Evolutionary conservation across 2,329 filamentous ascomycete genomes (phyloP), one percentile per base, ranked within the genome.

Genomic region (Colletotrichum incanum): DNA sequence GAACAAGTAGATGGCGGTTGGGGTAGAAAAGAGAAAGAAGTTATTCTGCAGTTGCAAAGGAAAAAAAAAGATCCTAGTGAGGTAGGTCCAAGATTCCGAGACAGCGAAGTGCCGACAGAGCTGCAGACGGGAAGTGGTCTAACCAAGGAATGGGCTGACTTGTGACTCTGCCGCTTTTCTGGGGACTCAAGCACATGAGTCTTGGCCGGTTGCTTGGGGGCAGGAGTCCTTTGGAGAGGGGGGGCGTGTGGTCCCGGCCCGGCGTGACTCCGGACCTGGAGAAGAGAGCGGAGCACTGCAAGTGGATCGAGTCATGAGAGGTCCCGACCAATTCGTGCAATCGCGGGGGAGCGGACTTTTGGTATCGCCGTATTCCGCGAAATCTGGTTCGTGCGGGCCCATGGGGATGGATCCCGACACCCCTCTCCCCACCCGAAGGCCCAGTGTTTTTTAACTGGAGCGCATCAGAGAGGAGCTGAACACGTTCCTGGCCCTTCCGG

Each of bases 71-170:
- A 54, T 55, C 37, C 61, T 37, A 31, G 43, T 61, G 43, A 61
- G 41, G 58, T 34, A 47, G 58, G 26, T 49, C 41, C 43, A 62
- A 43, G 56, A 71, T 54, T 72, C 69, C 69, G 69, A 72, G 70
- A 72, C 65, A 69, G 69, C 69, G 39, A 69, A 72, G 69, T 72
- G 47, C 69, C 59, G 69, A 72, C 41, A 58, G 66, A 72, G 70
- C 70, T 72, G 65, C 65, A 64, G 61, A 69, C 52, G 37, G 50
- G 31, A 43, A 26, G 59, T 55, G 49, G 61, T 64, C 61, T 20
- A 54, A 71, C 49, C 56, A 43, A 55, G 52, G 52, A 70, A 72
- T 28, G 59, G 70, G 20, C 69, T 72, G 69, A 72, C 70, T 49
- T 72, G 70, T 65, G 70, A 72, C 70, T 60, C 43, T 70, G n/a